Conservation (phyloP, 2,329 filamentous ascomycete species). For the Scleromitrula shiraiana region DNA sequence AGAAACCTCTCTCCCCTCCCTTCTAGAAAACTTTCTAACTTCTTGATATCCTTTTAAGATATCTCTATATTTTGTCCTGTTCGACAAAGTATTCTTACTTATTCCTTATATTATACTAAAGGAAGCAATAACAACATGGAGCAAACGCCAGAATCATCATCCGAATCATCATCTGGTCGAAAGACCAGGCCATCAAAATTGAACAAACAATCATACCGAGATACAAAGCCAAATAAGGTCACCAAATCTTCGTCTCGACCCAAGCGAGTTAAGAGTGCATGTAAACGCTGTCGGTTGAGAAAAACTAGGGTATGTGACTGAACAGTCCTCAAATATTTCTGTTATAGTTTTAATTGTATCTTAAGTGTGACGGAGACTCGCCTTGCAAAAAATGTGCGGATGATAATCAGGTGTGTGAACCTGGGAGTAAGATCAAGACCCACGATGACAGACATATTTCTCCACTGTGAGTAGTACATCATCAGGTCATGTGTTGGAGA, state of each 20-base stretch:
- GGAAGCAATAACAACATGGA: too few relatives aligned
- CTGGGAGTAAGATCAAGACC: constrained; percentile 57
- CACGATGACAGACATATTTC: constrained; percentile 61
- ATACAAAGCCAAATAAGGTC: too few relatives aligned
- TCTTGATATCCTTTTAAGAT: not conserved
- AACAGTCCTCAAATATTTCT: not conserved
- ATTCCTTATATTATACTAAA: too few relatives aligned
- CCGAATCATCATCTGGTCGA: too few relatives aligned
- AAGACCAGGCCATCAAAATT: not conserved
- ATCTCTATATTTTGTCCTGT: not conserved
- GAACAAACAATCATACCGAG: not conserved
- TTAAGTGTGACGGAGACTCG: constrained; percentile 57
- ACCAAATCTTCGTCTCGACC: too few relatives aligned
- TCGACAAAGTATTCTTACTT: too few relatives aligned
- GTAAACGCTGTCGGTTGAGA: constrained; percentile 60
- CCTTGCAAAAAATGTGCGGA: constrained; percentile 61
- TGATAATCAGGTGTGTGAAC: constrained; percentile 55
- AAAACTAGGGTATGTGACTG: constrained; percentile 52
- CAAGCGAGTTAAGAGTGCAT: constrained; percentile 45
- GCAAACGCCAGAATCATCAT: too few relatives aligned
- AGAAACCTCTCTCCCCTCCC: not conserved
- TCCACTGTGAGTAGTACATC: constrained; percentile 40
- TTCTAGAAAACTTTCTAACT: not conserved
- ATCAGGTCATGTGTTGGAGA: too few relatives aligned
- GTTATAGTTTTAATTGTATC: constrained; percentile 6